Evolutionary conservation across 257 asterid genomes (phyloP), one percentile per base, ranked within the genome.

Genomic region (Solanum megistacrolobum): DNA sequence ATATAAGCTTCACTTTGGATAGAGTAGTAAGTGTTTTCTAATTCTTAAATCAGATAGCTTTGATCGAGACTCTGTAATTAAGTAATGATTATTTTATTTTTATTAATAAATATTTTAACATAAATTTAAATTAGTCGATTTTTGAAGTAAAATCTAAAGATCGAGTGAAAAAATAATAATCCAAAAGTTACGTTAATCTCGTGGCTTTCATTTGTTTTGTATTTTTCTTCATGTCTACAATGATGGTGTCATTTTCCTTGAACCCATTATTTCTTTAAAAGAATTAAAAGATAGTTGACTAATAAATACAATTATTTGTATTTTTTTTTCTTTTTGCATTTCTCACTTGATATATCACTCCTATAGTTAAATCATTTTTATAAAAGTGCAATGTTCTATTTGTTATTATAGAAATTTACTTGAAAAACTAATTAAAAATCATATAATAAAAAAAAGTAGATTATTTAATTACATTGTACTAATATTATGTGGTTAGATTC

Each of bases 101-200:
- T 7, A 14, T 31, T 69, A 14, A 0, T 69, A 16, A 31, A 31
- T 7, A 2, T 25, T 6, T 31, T 14, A 16, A 69, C 0, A 2
- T 7, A 3, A 69, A 29, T 14, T 69, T 31, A 3, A 69, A 31
- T 29, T 71, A 71, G 2, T 29, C 0, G 0, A 27, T 29, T 3
- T 1, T 7, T 5, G 1, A 11, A 66, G 0, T 0, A 66, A 11
- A 25, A 65, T 25, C 6, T 25, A 1, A 0, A 66, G 0, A 7
- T 71, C 1, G 0, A 8, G 34, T 31, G 2, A 31, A 71, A 71
- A 71, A 14, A 1, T 9, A 62, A n/a, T 9, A n/a, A 39, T n/a
- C 58, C 35, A 76, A 23, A 39, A 38, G 71, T 76, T 39, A 23
- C 7, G 4, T 38, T n/a, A 76, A 35, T 31, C 23, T 39, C 4